A percentile compares a stretch with the other conserved stretches of the same genome.
These are phyloP conservation scores for Geosmithia putterillii DNA, from an alignment of 2,329 filamentous ascomycete species.

Conservation along the genomic window DNA sequence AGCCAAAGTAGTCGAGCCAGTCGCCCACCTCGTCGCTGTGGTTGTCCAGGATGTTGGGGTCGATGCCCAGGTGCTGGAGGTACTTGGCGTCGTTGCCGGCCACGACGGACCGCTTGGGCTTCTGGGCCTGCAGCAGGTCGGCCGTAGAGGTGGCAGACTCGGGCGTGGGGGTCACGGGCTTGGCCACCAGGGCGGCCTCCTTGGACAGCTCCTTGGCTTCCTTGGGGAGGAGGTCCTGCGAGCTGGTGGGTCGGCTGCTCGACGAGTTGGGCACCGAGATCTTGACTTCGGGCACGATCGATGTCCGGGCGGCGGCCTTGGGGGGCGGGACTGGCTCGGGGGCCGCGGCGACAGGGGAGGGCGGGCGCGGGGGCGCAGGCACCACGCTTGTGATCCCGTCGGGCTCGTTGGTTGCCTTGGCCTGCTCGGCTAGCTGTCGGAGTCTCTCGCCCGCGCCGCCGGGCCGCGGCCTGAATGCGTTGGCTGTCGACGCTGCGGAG, in stretches of 20 bases:
- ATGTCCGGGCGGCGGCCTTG: conserved; percentile 19
- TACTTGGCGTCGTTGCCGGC: conserved; percentile 70
- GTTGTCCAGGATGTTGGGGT: conserved; percentile 63
- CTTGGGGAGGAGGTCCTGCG: conserved; percentile 19
- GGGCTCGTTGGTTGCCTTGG: conserved; percentile 52
- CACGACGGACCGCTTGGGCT: conserved; percentile 44
- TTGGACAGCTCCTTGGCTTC: conserved; percentile 1
- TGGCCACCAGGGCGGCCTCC: neutral
- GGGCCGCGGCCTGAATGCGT: conserved; percentile 71
- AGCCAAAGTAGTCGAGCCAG: conserved; percentile 77
- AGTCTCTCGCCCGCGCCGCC: conserved; percentile 78
- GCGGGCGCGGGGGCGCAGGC: conserved; percentile 49
- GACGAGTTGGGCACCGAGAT: conserved; percentile 33
- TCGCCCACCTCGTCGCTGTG: conserved; percentile 70
- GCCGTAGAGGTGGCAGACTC: no score
- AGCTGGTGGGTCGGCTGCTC: conserved; percentile 23
- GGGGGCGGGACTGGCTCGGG: conserved; percentile 8
- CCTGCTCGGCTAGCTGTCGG: conserved; percentile 34
- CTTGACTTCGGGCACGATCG: conserved; percentile 44
- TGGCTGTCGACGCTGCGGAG: conserved; percentile 43
- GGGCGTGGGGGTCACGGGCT: conserved; percentile 23
- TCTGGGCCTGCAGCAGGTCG: no score
- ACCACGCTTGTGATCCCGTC: conserved; percentile 88
- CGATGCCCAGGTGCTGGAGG: conserved; percentile 64
- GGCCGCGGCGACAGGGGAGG: conserved; percentile 9